Conservation (phyloP, 2,329 filamentous ascomycete genomes). For the Thielaviopsis euricoi region DNA sequence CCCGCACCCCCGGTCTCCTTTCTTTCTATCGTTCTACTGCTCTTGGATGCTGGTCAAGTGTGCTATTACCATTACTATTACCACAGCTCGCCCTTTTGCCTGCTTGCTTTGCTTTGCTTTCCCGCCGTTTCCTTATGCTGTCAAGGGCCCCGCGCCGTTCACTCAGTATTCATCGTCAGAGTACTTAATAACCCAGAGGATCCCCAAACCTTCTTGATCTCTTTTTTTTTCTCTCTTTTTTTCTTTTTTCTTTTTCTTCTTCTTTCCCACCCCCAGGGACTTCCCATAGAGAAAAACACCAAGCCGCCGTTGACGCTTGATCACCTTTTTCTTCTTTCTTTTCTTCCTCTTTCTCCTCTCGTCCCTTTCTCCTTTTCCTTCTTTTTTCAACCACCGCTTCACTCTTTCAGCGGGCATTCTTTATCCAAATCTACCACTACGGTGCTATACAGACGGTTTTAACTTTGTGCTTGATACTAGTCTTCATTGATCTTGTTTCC, state of each 20-base stretch:
- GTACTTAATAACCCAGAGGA: too few relatives aligned
- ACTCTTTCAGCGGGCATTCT: slow-evolving; percentile 78
- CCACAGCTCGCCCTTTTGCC: too few relatives aligned
- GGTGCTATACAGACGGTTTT: too few relatives aligned
- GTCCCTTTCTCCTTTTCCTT: slow-evolving; percentile 22
- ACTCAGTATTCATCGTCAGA: not conserved
- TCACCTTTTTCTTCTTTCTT: slow-evolving; percentile 13
- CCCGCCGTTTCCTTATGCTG: too few relatives aligned
- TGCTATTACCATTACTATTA: too few relatives aligned
- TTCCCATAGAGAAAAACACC: slow-evolving; percentile 32
- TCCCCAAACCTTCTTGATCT: not conserved
- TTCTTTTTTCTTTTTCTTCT: slow-evolving; percentile 1
- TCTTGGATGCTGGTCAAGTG: not conserved
- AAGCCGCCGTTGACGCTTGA: slow-evolving; percentile 25
- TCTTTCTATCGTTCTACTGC: not conserved
- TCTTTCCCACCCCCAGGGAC: slow-evolving; percentile 20
- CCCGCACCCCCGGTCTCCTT: not conserved
- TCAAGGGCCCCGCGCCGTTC: too few relatives aligned
- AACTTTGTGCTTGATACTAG: slow-evolving; percentile 5
- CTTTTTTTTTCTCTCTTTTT: slow-evolving; percentile 1
- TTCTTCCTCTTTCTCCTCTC: slow-evolving; percentile 32
- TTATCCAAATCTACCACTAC: slow-evolving; percentile 30
- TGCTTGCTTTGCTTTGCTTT: not conserved
- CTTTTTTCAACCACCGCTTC: slow-evolving; percentile 47
- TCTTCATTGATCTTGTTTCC: not conserved